phyloP scores from a whole-genome alignment of 176 grass and related monocot genomes.

The Phoenix dactylifera region DNA sequence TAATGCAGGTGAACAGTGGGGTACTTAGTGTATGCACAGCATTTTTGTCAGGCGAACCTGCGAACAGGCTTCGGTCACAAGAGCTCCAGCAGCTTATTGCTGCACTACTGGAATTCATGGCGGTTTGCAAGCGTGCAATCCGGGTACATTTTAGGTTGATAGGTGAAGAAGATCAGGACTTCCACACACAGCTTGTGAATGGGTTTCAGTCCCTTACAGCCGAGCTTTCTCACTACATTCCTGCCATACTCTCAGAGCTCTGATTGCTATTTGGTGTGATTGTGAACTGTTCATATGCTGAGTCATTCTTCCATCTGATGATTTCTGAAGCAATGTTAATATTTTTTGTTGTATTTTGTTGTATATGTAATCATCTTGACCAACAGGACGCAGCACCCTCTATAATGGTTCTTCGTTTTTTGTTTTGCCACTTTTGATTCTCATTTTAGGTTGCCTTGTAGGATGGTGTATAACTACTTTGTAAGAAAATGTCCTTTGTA shows the following conservation, averaged over 20 bases:
- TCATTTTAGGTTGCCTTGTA: too few species aligned
- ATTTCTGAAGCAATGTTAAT: constrained; percentile 1
- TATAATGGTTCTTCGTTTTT: too few species aligned
- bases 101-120: constrained; percentile 97
- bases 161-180: constrained; percentile 96
- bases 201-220: constrained; percentile 97
- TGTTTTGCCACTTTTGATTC: too few species aligned
- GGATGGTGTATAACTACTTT: too few species aligned
- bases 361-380: too few species aligned
- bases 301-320: constrained; percentile 7
- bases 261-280: constrained; percentile 20
- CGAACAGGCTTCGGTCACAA: constrained; percentile 85
- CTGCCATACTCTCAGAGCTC: constrained; percentile 93
- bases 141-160: constrained; percentile 95
- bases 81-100: constrained; percentile 96
- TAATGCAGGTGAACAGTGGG: constrained; percentile 88
- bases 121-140: constrained; percentile 95
- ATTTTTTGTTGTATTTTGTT: too few species aligned
- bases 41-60: constrained; percentile 94
- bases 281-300: constrained; percentile 2
- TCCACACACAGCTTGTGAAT: constrained; percentile 97
- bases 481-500: too few species aligned
- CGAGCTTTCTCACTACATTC: constrained; percentile 96
- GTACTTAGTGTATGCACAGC: constrained; percentile 94
- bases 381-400: too few species aligned